Evolutionary conservation across 2,329 filamentous ascomycete genomes (phyloP).

Genomic region (Cucurbitaria berberidis): DNA sequence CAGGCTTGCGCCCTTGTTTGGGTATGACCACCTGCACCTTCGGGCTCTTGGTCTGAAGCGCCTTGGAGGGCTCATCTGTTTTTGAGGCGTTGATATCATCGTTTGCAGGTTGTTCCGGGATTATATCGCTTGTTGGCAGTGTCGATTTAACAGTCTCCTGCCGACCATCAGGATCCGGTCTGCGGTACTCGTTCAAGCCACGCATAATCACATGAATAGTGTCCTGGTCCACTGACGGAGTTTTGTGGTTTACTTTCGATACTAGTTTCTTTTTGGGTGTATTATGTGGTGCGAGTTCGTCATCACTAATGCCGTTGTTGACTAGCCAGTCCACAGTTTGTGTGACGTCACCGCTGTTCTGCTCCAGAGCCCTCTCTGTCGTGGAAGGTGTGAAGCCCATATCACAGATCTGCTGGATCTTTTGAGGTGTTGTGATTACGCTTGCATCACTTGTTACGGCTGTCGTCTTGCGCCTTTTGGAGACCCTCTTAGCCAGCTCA

Average conservation of each 20-base stretch:
- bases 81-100: neutral
- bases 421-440: constrained; percentile 32
- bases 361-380: constrained; percentile 31
- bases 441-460: constrained; percentile 6
- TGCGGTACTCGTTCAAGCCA: constrained; percentile 9
- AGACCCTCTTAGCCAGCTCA: constrained; percentile 31
- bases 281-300: constrained; percentile 36
- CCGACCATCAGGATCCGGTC: neutral
- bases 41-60: constrained; percentile 12
- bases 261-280: constrained; percentile 13
- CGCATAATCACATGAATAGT: constrained; percentile 8
- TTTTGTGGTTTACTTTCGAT: neutral
- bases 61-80: neutral
- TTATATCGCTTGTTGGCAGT: neutral
- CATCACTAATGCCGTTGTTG: constrained; percentile 29
- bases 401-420: constrained; percentile 41
- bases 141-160: neutral
- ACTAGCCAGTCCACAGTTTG: constrained; percentile 43
- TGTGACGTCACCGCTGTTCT: constrained; percentile 38
- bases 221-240: constrained; percentile 1
- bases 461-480: constrained; percentile 34
- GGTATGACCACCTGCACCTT: constrained; percentile 36
- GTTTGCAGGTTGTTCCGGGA: neutral
- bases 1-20: constrained; percentile 11
- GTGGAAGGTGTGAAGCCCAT: constrained; percentile 46